Evolutionary conservation across 805 yeast species (phyloP), one percentile per base, ranked within the genome.

Genomic region (Diddensiella caesifluorescens): DNA sequence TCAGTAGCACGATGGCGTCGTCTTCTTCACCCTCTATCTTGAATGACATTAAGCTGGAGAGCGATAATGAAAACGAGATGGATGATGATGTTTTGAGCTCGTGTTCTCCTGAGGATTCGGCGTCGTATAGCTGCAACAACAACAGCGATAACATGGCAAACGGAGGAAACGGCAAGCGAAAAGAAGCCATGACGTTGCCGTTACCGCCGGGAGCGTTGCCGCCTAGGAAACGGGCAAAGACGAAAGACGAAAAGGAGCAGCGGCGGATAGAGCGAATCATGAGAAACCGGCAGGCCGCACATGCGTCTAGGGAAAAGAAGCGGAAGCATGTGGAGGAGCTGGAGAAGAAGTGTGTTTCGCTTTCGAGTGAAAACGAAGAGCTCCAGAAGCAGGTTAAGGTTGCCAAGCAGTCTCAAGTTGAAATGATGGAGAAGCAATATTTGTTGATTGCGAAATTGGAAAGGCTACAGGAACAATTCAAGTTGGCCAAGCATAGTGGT

Each of bases 221-320:
- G 22, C 97, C 97, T 41, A 77, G 97, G 51, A 92, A 92, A 70
- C 78, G 97, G 54, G 97, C 98, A 4, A 87, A 84, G 72, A 92
- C 98, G 31, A 77, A 84, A 53, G 96, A 89, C 65, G 97, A 90
- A 67, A 92, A 90, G 68, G 97, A 92, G 64, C 97, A 90, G 67
- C 80, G 97, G 51, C 76, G 96, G 35, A 79, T 89, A 41, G 97
- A 92, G 65, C 73, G 98, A 39, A 89, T 92, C 38, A 70, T 90
- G 55, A 76, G 98, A 61, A 90, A 90, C 65, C 77, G 97, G 58
- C 83, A 90, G 60, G 97, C 97, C 12, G 98, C 98, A 36, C 97
- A 90, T 62, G 95, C 95, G 40, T 85, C 95, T 22, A 77, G 98
- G 52, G 98, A 92, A 60, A 89, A 90, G 76, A 90, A 90, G 75